A percentile compares a stretch with the other conserved stretches of the same genome.
Conservation (phyloP, 108 stramenopile genomes). For the Nannochloropsis oceanica region DNA sequence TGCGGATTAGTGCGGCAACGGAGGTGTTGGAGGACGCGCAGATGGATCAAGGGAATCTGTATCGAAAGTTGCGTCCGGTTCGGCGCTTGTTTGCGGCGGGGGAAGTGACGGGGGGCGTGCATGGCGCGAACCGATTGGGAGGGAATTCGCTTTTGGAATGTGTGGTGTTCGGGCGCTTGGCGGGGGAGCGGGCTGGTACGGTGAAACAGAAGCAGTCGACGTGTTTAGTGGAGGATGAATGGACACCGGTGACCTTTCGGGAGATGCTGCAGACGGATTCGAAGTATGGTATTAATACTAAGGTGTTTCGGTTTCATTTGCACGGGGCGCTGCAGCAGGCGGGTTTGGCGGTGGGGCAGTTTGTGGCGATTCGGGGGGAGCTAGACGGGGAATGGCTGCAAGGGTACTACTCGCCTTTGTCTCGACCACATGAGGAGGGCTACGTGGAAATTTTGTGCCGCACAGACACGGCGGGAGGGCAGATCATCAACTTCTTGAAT, state of each 20-base stretch:
- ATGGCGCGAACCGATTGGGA: slow-evolving; percentile 48
- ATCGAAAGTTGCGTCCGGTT: slow-evolving; percentile 6
- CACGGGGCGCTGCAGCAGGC: slow-evolving; percentile 37
- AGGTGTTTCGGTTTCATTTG: slow-evolving; percentile 39
- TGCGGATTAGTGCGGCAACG: slow-evolving; percentile 51
- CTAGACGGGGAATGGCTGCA: slow-evolving; percentile 41
- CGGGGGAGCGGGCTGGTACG: slow-evolving; percentile 43
- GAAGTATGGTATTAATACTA: slow-evolving; percentile 41
- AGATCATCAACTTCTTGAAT: slow-evolving; percentile 31
- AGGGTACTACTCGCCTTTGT: slow-evolving; percentile 35
- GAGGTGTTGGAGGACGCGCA: slow-evolving; percentile 42
- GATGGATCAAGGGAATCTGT: slow-evolving; percentile 55
- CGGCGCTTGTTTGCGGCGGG: slow-evolving; percentile 39
- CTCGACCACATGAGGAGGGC: slow-evolving; percentile 38
- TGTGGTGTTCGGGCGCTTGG: slow-evolving; percentile 64
- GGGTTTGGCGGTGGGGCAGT: slow-evolving; percentile 43
- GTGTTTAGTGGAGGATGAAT: neutral
- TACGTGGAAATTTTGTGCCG: slow-evolving; percentile 39
- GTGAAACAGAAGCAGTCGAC: neutral
- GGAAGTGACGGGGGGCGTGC: slow-evolving; percentile 42
- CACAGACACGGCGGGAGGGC: slow-evolving; percentile 36
- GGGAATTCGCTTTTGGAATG: slow-evolving; percentile 76
- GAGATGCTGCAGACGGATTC: slow-evolving; percentile 41
- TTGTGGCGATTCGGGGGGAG: slow-evolving; percentile 38
- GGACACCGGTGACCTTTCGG: slow-evolving; percentile 32